Conservation (phyloP, 345 rosid species). For the Angophora floribunda region DNA sequence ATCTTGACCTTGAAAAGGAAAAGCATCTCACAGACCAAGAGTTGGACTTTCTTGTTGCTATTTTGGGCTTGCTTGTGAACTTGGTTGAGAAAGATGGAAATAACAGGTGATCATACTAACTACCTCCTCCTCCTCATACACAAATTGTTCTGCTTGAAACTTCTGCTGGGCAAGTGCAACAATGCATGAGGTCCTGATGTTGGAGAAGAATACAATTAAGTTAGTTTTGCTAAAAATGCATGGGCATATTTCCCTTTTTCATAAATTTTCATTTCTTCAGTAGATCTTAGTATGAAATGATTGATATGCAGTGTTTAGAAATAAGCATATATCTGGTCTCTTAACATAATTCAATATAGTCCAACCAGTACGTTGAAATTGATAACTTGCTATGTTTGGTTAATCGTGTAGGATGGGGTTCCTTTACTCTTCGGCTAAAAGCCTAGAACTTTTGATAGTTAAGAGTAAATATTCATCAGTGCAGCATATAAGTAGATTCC, state of each 20-base stretch:
- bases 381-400: background rate
- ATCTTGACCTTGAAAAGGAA: conserved; percentile 20
- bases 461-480: background rate
- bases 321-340: background rate
- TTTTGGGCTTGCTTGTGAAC: conserved; percentile 86
- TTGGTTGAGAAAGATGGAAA: conserved; percentile 85
- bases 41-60: conserved; percentile 92
- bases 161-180: background rate
- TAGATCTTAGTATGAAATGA: background rate
- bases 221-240: background rate
- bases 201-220: background rate
- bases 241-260: background rate
- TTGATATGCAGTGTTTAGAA: background rate
- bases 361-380: background rate
- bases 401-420: background rate
- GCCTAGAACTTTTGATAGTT: background rate
- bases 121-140: background rate
- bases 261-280: background rate
- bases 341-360: background rate
- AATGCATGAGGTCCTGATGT: background rate
- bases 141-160: background rate
- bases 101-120: conserved; percentile 53
- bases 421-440: background rate
- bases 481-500: background rate
- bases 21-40: conserved; percentile 73